These are phyloP conservation scores for Ogataea parapolymorpha DNA, from an alignment of 805 yeast species.

Conservation along the genomic window DNA sequence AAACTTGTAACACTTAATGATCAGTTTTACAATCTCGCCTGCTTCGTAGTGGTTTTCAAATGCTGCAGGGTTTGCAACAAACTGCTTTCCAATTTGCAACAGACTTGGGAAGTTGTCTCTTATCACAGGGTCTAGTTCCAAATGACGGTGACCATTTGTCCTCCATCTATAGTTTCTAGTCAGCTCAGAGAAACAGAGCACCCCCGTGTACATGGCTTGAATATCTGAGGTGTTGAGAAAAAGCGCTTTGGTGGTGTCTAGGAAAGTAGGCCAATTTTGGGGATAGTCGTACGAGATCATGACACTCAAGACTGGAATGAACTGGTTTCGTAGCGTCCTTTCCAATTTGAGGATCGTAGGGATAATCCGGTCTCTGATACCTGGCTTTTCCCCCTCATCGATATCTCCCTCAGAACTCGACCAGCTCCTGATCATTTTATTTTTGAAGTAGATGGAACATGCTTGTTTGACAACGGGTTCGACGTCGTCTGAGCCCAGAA, in stretches of 20 bases:
- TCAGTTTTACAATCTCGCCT: slow-evolving; percentile 74
- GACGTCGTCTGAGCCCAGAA: slow-evolving; percentile 53
- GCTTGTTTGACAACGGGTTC: slow-evolving; percentile 62
- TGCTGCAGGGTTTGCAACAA: slow-evolving; percentile 36
- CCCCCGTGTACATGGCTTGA: slow-evolving; percentile 55
- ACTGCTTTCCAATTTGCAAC: slow-evolving; percentile 59
- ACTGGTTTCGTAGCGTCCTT: slow-evolving; percentile 43
- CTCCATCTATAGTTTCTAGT: slow-evolving; percentile 77
- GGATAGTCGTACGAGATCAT: slow-evolving; percentile 45
- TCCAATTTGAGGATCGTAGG: slow-evolving; percentile 54
- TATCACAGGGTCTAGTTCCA: slow-evolving; percentile 57
- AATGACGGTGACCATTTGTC: slow-evolving; percentile 50
- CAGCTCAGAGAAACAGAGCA: slow-evolving; percentile 72
- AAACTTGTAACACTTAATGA: slow-evolving; percentile 77
- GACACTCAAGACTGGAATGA: slow-evolving; percentile 48
- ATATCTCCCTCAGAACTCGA: slow-evolving; percentile 35
- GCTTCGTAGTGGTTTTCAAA: slow-evolving; percentile 26
- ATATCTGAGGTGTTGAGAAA: slow-evolving; percentile 43
- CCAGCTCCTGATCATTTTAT: slow-evolving; percentile 71
- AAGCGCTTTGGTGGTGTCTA: slow-evolving; percentile 46
- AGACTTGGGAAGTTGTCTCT: slow-evolving; percentile 64
- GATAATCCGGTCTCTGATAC: slow-evolving; percentile 65
- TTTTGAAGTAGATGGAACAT: slow-evolving; percentile 85
- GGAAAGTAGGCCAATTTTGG: slow-evolving; percentile 51
- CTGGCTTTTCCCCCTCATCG: slow-evolving; percentile 69